A percentile compares a stretch with the other conserved stretches of the same genome.
Conservation (phyloP, 805 yeast species). For the Danielozyma ontarioensis region DNA sequence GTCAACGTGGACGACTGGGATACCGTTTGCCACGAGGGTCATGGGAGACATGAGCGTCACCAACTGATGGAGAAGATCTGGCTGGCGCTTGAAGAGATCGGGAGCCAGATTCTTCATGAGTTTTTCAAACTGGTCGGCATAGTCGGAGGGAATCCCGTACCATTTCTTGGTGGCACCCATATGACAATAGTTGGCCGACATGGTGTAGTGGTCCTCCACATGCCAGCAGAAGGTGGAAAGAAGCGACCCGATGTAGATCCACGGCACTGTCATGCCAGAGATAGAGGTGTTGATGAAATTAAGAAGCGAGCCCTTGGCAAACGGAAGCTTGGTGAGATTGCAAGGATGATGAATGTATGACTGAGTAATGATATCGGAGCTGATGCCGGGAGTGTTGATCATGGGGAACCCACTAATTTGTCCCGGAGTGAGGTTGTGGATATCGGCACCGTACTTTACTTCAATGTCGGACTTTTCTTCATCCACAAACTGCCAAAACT, state of each 20-base stretch:
- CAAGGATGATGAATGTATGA: conserved; percentile 59
- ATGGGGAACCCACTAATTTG: conserved; percentile 76
- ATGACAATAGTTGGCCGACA: conserved; percentile 90
- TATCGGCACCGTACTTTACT: conserved; percentile 82
- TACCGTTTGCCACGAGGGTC: conserved; percentile 39
- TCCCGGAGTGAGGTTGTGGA: conserved; percentile 60
- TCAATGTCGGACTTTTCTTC: conserved; percentile 42
- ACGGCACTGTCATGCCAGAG: conserved; percentile 93
- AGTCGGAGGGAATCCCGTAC: conserved; percentile 81
- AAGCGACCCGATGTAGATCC: conserved; percentile 89
- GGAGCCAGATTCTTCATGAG: conserved; percentile 66
- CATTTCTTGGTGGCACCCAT: conserved; percentile 85
- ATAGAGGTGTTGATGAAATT: conserved; percentile 61
- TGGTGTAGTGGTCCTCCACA: conserved; percentile 88
- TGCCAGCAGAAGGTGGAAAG: conserved; percentile 97
- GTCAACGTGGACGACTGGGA: conserved; percentile 49
- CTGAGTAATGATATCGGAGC: conserved; percentile 9
- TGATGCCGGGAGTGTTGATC: conserved; percentile 15
- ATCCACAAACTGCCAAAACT: conserved; percentile 59
- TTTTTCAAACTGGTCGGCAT: conserved; percentile 59
- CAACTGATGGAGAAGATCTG: conserved; percentile 82
- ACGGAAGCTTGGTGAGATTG: conserved; percentile 72
- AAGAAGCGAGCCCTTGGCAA: conserved; percentile 62
- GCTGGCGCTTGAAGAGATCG: conserved; percentile 77
- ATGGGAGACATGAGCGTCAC: conserved; percentile 77